Base-by-base conservation (phyloP, 2,329 filamentous ascomycete species). In the Botryotinia convoluta region DNA sequence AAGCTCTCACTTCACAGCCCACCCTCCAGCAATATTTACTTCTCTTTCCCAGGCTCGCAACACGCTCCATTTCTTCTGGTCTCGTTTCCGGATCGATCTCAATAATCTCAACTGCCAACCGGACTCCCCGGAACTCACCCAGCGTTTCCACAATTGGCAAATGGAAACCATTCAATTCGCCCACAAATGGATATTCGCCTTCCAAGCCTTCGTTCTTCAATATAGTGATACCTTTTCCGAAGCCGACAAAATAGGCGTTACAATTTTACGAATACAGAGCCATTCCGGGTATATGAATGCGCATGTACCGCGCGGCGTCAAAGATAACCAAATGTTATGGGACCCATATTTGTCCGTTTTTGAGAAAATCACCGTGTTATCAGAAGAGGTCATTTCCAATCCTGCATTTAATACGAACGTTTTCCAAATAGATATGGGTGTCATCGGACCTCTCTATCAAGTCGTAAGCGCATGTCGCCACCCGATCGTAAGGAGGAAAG, bases 391-490 rank as follows among this genome's bases (percentile, higher is more conserved):
- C 9, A 39, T 72, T 18, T n/a, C 39, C 29, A n/a, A 51, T 37
- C 37, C 70, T 18, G 48, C 29, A n/a, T 72, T 72, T 29, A 12
- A 20, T 22, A 42, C 14, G 1, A 22, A 10, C 2, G 4, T 35
- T 14, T 60, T 75, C 14, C 60, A 72, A 26, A 39, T 67, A 37
- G 71, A 75, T 22, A 68, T 67, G 20, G 89, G 88, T 44, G 88
- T 91, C 72, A 85, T 91, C 5, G 86, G 88, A 7, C 88, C 88
- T 0, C 83, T 92, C 1, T 91, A 88, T 74, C 86, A 91, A 9
- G 87, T 90, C 26, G 89, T 87, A 12, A 89, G 87, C 16, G 90
- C 90, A 77, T 91, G 89, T 77, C 48, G 48, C 26, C 48, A 54
- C 48, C 48, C 85, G 88, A 75, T 82, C 2, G 84, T 86, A 54